Evolutionary conservation across 1,284 basidiomycete species (phyloP).

Genomic region (Puccinia sorghi): DNA sequence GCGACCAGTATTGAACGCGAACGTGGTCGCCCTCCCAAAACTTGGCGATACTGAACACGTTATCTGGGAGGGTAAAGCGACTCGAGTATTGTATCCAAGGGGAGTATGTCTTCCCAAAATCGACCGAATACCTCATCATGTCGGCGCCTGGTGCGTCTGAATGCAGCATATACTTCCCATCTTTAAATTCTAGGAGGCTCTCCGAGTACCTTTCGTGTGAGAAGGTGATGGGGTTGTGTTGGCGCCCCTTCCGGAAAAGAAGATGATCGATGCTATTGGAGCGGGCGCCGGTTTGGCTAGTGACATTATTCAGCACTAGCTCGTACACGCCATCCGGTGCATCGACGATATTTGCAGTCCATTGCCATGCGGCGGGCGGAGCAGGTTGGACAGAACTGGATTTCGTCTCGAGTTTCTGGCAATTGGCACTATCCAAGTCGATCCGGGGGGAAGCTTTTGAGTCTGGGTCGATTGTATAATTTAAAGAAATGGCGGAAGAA

Average conservation of each 20-base stretch:
- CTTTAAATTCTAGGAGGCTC: conserved; percentile 64
- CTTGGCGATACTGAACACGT: conserved; percentile 62
- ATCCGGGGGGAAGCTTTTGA: conserved; percentile 57
- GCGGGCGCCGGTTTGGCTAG: conserved; percentile 60
- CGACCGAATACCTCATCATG: conserved; percentile 76
- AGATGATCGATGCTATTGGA: conserved; percentile 72
- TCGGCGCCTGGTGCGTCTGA: conserved; percentile 85
- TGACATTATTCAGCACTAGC: conserved; percentile 68
- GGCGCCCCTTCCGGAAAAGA: conserved; percentile 72
- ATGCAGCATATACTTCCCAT: conserved; percentile 68
- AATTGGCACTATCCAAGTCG: conserved; percentile 67
- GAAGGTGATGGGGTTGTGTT: conserved; percentile 77
- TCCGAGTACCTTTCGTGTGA: conserved; percentile 74
- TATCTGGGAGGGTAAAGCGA: conserved; percentile 68
- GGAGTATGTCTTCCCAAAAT: conserved; percentile 82
- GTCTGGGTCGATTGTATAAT: conserved; percentile 53
- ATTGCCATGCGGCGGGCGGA: conserved; percentile 63
- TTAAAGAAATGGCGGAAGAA: conserved; percentile 66
- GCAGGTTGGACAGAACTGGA: conserved; percentile 60
- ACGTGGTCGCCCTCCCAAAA: conserved; percentile 83
- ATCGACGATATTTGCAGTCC: conserved; percentile 70
- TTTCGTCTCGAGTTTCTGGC: conserved; percentile 64
- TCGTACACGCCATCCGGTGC: conserved; percentile 77
- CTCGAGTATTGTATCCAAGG: conserved; percentile 75
- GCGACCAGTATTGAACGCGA: conserved; percentile 83